These are phyloP conservation scores for Volutella citrinella DNA, from an alignment of 2,329 filamentous ascomycete species.

Conservation along the genomic window DNA sequence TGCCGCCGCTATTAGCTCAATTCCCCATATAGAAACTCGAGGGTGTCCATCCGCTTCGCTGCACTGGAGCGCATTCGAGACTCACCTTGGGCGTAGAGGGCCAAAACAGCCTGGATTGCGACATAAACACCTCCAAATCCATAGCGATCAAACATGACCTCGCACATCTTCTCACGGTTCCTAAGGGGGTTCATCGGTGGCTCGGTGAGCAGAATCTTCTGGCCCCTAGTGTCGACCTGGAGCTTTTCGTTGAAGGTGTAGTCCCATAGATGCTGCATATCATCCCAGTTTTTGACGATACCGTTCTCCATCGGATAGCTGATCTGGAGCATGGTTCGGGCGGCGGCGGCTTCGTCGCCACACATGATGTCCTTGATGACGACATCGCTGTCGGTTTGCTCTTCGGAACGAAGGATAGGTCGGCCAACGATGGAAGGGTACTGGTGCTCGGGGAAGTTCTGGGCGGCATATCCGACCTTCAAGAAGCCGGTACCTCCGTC, in stretches of 20 bases:
- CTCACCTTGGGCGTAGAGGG: constrained; percentile 90
- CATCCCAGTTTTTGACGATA: constrained; percentile 99
- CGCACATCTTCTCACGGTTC: constrained; percentile 97
- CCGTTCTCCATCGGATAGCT: constrained; percentile 99
- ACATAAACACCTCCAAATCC: constrained; percentile 96
- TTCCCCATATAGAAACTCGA: too few species aligned
- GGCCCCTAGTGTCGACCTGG: constrained; percentile 82
- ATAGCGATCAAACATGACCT: constrained; percentile 99
- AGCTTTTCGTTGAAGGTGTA: constrained; percentile 99
- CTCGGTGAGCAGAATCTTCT: constrained; percentile 96
- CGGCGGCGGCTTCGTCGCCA: constrained; percentile 94
- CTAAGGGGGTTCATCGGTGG: constrained; percentile 96
- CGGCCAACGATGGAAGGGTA: constrained; percentile 98
- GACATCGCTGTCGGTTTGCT: constrained; percentile 61
- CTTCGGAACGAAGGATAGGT: constrained; percentile 94
- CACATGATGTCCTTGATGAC: constrained; percentile 99
- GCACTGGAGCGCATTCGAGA: too few species aligned
- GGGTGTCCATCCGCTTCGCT: too few species aligned
- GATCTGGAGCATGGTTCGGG: constrained; percentile 96
- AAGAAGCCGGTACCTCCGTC: constrained; percentile 99
- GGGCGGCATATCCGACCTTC: constrained; percentile 97
- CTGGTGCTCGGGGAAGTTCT: constrained; percentile 99
- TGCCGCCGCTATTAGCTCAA: constrained; percentile 8
- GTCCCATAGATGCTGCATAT: constrained; percentile 99
- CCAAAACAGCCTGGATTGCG: constrained; percentile 94